A percentile compares a stretch with the other conserved stretches of the same genome.
Conservation (phyloP, 805 yeast genomes). For the Ogataea naganishii region DNA sequence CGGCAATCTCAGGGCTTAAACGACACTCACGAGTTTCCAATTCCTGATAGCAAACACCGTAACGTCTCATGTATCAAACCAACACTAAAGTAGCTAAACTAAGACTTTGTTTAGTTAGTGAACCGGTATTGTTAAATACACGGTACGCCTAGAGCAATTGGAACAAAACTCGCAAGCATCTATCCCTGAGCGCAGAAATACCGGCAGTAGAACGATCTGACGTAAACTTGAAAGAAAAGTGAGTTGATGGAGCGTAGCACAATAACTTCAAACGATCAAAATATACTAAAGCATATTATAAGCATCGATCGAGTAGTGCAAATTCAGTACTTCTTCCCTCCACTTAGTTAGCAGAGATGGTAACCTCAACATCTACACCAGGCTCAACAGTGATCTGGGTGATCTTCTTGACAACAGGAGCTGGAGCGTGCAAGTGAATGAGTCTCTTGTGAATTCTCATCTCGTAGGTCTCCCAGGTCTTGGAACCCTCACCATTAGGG, state of each 20-base stretch:
- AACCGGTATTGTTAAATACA: slow-evolving; percentile 29
- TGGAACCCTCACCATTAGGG: slow-evolving; percentile 99
- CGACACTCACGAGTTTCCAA: slow-evolving; percentile 22
- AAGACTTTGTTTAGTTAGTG: slow-evolving; percentile 11
- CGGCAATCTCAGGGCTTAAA: too few relatives aligned
- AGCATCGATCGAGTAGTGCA: too few relatives aligned
- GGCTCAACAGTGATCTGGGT: slow-evolving; percentile 98
- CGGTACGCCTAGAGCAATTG: slow-evolving; percentile 58
- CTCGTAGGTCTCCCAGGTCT: slow-evolving; percentile 99
- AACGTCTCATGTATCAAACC: slow-evolving; percentile 37
- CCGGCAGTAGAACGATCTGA: too few relatives aligned
- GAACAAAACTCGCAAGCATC: too few relatives aligned
- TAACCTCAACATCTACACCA: slow-evolving; percentile 96
- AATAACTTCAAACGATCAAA: background rate
- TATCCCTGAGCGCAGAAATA: slow-evolving; percentile 1
- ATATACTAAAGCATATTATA: background rate
- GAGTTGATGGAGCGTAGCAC: too few relatives aligned
- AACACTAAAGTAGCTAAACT: slow-evolving; percentile 7
- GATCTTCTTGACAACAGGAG: slow-evolving; percentile 85
- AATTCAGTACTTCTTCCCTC: too few relatives aligned
- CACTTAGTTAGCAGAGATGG: slow-evolving; percentile 54
- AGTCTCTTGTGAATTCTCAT: slow-evolving; percentile 99
- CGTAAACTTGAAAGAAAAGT: too few relatives aligned
- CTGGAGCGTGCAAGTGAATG: slow-evolving; percentile 96
- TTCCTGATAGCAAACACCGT: slow-evolving; percentile 56